Percentiles rank a stretch among this genome's conserved stretches.
Evolutionary conservation across 495 filamentous ascomycete genomes (phyloP).

Genomic region (Pyrenula aspistea): DNA sequence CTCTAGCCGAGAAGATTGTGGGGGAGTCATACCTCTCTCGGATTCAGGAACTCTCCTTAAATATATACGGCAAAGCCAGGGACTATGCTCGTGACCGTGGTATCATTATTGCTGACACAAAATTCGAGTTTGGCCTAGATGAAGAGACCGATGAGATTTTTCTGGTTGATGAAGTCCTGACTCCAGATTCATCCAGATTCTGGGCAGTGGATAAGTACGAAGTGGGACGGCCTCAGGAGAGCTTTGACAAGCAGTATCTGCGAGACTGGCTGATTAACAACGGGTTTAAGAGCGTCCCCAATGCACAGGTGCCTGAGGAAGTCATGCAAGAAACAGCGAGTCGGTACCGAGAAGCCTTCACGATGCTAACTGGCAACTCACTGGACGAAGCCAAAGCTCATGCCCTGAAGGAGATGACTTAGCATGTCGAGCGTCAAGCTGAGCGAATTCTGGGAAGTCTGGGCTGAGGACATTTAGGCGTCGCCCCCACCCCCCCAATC

Average conservation of each 20-base stretch:
- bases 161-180: constrained; percentile 85
- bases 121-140: constrained; percentile 76
- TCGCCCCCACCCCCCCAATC: no score
- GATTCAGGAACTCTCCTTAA: constrained; percentile 60
- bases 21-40: constrained; percentile 62
- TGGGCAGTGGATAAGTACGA: constrained; percentile 70
- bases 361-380: constrained; percentile 47
- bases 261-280: constrained; percentile 70
- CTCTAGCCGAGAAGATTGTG: constrained; percentile 49
- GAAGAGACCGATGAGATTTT: constrained; percentile 63
- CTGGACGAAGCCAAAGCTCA: background rate
- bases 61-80: constrained; percentile 61
- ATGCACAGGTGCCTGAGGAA: constrained; percentile 54
- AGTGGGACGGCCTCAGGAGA: constrained; percentile 61
- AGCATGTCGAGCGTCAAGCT: no score
- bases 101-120: constrained; percentile 86
- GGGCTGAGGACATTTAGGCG: no score
- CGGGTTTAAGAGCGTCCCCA: constrained; percentile 59
- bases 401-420: background rate
- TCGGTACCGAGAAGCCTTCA: constrained; percentile 60
- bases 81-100: constrained; percentile 66
- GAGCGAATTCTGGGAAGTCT: no score
- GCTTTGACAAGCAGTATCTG: constrained; percentile 86
- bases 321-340: constrained; percentile 48
- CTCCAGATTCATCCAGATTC: constrained; percentile 77